These are phyloP conservation scores for Purshia tridentata DNA, from an alignment of 306 rosid species.

Conservation along the genomic window DNA sequence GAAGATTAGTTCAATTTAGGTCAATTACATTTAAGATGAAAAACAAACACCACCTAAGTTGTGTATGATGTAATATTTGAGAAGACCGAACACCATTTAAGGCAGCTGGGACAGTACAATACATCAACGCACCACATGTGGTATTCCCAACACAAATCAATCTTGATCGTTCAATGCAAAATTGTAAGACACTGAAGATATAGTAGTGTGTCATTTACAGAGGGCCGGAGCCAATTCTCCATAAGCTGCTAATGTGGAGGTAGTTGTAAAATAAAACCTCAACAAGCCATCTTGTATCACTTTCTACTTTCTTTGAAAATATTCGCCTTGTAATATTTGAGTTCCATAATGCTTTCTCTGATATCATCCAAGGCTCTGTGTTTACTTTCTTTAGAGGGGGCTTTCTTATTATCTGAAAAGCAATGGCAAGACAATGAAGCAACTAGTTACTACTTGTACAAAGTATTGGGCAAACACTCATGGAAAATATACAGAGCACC, in stretches of 20 bases:
- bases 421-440: slow-evolving; percentile 1
- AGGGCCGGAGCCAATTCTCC: neutral
- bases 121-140: too few relatives aligned
- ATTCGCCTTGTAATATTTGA: slow-evolving; percentile 66
- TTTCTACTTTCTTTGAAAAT: slow-evolving; percentile 69
- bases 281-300: slow-evolving; percentile 26
- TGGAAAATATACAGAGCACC: neutral
- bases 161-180: too few relatives aligned
- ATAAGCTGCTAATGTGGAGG: neutral
- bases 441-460: neutral
- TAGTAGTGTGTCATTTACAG: neutral
- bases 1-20: too few relatives aligned
- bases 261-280: neutral
- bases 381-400: slow-evolving; percentile 61
- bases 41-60: too few relatives aligned
- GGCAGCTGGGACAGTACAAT: too few relatives aligned
- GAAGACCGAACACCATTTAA: too few relatives aligned
- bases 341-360: slow-evolving; percentile 84
- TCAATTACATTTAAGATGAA: too few relatives aligned
- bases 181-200: too few relatives aligned
- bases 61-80: too few relatives aligned
- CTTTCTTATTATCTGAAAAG: slow-evolving; percentile 63
- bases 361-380: slow-evolving; percentile 98
- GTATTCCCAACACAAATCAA: too few relatives aligned
- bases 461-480: neutral